A percentile compares a stretch with the other conserved stretches of the same genome.
These are phyloP conservation scores for Scenedesmus sp. DNA, from an alignment of 163 green algal genomes.

Conservation along the genomic window DNA sequence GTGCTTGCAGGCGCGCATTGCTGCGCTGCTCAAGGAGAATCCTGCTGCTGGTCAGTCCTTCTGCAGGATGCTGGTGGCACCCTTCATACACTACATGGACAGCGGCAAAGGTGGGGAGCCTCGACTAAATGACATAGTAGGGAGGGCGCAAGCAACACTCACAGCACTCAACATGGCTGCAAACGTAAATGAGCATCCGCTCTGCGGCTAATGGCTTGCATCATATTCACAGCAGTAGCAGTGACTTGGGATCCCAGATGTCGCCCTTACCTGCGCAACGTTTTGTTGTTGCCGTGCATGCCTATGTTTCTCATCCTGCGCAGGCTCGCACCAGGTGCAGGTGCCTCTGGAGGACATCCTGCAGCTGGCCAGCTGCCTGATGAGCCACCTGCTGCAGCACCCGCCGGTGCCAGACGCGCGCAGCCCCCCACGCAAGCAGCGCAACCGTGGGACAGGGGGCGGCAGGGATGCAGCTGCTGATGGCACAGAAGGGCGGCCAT, in stretches of 20 bases:
- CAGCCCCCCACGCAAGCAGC: slow-evolving; percentile 36
- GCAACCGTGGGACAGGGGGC: not conserved
- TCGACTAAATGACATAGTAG: not conserved
- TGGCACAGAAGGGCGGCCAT: not conserved
- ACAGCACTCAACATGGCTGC: not conserved
- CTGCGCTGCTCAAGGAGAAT: slow-evolving; percentile 66
- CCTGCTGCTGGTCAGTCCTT: slow-evolving; percentile 70
- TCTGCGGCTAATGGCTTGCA: not conserved
- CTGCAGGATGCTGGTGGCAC: slow-evolving; percentile 61
- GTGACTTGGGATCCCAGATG: too few relatives aligned
- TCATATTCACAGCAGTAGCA: too few relatives aligned
- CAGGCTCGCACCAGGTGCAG: slow-evolving; percentile 37
- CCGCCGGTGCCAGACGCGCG: slow-evolving; percentile 10
- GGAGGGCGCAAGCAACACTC: not conserved
- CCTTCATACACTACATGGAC: slow-evolving; percentile 37
- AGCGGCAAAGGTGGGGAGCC: slow-evolving; percentile 29
- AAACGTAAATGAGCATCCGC: not conserved
- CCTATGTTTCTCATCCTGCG: not conserved
- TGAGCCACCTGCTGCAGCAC: slow-evolving; percentile 57
- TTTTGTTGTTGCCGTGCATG: not conserved
- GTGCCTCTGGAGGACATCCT: slow-evolving; percentile 72
- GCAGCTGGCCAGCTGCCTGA: slow-evolving; percentile 55
- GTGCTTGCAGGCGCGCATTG: slow-evolving; percentile 64
- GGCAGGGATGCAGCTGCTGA: not conserved
- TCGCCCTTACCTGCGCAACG: not conserved